Evolutionary conservation across 2,329 filamentous ascomycete genomes (phyloP).

Genomic region (Colletotrichum aenigma): DNA sequence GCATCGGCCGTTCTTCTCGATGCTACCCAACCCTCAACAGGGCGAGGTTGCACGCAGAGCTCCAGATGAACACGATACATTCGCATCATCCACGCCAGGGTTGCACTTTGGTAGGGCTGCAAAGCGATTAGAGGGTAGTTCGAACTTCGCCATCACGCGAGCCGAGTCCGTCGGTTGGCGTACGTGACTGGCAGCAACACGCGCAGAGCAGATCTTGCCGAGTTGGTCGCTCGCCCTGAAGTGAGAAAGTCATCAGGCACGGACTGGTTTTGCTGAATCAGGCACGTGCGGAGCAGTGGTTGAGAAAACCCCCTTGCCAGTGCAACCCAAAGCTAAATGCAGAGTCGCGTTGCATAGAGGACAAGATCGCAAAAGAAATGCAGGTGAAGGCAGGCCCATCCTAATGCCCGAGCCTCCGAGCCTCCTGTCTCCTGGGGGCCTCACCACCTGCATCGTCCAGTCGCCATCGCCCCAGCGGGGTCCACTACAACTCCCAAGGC

Average conservation of each 20-base stretch:
- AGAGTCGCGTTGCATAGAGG: not conserved
- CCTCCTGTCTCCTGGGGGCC: not conserved
- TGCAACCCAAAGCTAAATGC: constrained; percentile 1
- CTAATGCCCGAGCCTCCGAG: not conserved
- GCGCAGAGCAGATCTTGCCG: constrained; percentile 11
- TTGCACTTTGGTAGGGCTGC: not conserved
- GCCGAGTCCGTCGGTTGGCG: not conserved
- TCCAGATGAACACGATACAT: not conserved
- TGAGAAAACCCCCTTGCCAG: not conserved
- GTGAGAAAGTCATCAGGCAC: constrained; percentile 4
- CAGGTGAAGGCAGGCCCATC: not conserved
- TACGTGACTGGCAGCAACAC: not conserved
- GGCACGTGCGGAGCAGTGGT: constrained; percentile 4
- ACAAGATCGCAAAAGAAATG: not conserved
- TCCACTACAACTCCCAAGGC: not conserved
- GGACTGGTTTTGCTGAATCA: not conserved
- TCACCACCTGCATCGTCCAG: not conserved
- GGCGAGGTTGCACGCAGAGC: not conserved
- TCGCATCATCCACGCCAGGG: not conserved
- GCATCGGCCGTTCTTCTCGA: not conserved
- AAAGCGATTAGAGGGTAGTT: not conserved
- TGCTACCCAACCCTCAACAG: not conserved
- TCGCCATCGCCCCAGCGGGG: not conserved
- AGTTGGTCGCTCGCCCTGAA: not conserved
- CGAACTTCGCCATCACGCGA: constrained; percentile 7